Conservation (phyloP, 768 basidiomycete species). For the Rhizopogon vinicolor region DNA sequence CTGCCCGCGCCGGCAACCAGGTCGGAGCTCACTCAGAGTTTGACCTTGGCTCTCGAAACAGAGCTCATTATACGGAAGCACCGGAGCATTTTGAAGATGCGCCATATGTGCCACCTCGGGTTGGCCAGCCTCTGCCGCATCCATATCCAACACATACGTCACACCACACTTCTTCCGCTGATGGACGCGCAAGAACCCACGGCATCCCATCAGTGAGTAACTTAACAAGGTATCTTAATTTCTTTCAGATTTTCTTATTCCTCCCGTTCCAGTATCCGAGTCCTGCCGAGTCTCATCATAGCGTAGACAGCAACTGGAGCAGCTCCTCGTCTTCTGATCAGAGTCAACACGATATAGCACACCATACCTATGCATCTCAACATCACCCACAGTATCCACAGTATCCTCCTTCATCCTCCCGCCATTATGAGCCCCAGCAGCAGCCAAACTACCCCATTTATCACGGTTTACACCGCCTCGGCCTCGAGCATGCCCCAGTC, state of each 20-base stretch:
- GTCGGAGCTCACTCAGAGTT: conserved; percentile 10
- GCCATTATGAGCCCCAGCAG: not conserved
- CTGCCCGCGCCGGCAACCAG: conserved; percentile 8
- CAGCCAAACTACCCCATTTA: conserved; percentile 19
- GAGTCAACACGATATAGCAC: conserved; percentile 4
- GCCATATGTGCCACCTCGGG: conserved; percentile 25
- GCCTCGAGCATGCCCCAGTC: conserved; percentile 13
- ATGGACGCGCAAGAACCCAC: conserved; percentile 1
- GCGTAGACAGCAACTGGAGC: conserved; percentile 23
- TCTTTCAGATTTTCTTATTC: not conserved
- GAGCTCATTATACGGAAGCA: conserved; percentile 5
- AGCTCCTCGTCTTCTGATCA: conserved; percentile 16
- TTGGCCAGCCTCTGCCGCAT: conserved; percentile 14
- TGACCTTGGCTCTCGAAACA: conserved; percentile 9
- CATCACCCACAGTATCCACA: conserved; percentile 5
- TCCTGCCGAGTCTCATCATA: conserved; percentile 20
- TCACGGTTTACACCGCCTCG: conserved; percentile 15
- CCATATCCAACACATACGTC: conserved; percentile 11
- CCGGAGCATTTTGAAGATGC: conserved; percentile 22
- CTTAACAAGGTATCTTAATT: not conserved
- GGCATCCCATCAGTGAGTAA: conserved; percentile 13
- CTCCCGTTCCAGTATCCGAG: conserved; percentile 15
- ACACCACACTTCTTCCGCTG: conserved; percentile 5
- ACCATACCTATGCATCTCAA: conserved; percentile 5
- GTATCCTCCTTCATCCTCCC: conserved; percentile 4